A percentile compares a stretch with the other conserved stretches of the same genome.
These are phyloP conservation scores for Thielaviopsis ethacetica DNA, from an alignment of 2,329 filamentous ascomycete genomes.

Conservation along the genomic window DNA sequence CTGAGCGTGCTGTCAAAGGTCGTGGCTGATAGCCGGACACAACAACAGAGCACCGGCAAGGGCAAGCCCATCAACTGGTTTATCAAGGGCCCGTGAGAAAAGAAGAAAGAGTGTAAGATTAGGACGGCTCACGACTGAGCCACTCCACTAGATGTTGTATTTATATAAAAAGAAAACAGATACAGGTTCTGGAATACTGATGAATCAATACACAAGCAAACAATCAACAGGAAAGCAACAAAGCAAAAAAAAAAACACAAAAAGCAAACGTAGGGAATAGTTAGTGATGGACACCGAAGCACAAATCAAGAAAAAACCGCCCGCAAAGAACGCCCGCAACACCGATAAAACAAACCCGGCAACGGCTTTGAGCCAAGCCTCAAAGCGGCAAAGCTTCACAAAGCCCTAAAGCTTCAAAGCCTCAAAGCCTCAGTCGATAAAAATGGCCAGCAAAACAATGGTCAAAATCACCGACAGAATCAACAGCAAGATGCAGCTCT, in stretches of 20 bases:
- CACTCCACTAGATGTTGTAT: neutral
- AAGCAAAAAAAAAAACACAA: constrained; percentile 14
- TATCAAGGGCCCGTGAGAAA: constrained; percentile 2
- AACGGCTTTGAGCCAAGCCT: too few species aligned
- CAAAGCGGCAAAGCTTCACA: too few species aligned
- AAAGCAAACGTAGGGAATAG: constrained; percentile 12
- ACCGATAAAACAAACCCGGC: too few species aligned
- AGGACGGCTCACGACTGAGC: neutral
- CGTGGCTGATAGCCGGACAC: neutral
- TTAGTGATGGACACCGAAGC: neutral
- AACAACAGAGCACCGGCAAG: neutral
- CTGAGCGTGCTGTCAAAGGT: neutral
- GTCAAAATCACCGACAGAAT: constrained; percentile 79
- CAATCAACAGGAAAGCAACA: constrained; percentile 8
- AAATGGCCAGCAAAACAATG: constrained; percentile 75
- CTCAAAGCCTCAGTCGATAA: constrained; percentile 57
- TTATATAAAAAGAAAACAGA: constrained; percentile 5
- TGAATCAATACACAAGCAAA: constrained; percentile 6
- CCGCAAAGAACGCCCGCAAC: constrained; percentile 14
- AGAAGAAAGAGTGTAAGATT: neutral
- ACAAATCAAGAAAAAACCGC: constrained; percentile 14
- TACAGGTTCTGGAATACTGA: constrained; percentile 11
- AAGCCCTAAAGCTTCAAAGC: too few species aligned
- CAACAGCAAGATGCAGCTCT: constrained; percentile 80
- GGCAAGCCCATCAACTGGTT: constrained; percentile 10